Base-by-base conservation (phyloP, 2,329 filamentous ascomycete species). In the Trichophyton schoenleinii region DNA sequence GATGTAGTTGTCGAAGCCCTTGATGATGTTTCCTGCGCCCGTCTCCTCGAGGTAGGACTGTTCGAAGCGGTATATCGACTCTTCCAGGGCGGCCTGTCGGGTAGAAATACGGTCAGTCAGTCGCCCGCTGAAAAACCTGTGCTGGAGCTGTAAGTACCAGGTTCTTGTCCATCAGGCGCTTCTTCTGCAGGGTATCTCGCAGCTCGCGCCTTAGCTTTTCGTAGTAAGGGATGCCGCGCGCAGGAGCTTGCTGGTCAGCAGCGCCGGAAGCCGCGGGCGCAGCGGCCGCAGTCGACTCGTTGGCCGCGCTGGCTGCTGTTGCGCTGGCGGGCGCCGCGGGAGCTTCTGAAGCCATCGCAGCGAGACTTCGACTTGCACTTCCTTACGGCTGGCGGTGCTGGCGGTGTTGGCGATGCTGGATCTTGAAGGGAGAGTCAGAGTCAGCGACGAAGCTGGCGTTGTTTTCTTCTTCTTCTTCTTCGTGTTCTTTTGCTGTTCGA, bases 1-100 rank as follows among this genome's bases (percentile, higher is more conserved):
- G 79, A 96, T 95, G 77, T 97, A 99, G 72, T 91, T 95, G 74
- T 99, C 94, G 74, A 99, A 99, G 22, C 94, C 94, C 57, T 89
- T 91, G 72, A 99, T 92, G 71, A 99, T 97, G 77, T 99, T 99
- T 52, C 94, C 94, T 20, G 83, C 83, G 68, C 81, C 84, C 3
- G 91, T 95, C 69, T 90, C 90, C 73, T 97, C 92, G 59, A 99
- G 84, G 73, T 99, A 99, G 18, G 86, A 82, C 62, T 86, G 84
- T 74, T 99, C 94, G 69, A 89, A 87, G 65, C 87, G 85, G 71
- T 83, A 85, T 68, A 99, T 97, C 66, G 83, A 82, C 58, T 95
- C 89, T 78, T 99, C 94, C 62, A 86, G 74, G 67, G 77, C 72
- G 59, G 78, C 74, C 83, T 86, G 65, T 7, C 6, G 28, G 28